A percentile compares a stretch with the other conserved stretches of the same genome.
Conservation (phyloP, 768 basidiomycete species). For the Dacryopinax spathularia region DNA sequence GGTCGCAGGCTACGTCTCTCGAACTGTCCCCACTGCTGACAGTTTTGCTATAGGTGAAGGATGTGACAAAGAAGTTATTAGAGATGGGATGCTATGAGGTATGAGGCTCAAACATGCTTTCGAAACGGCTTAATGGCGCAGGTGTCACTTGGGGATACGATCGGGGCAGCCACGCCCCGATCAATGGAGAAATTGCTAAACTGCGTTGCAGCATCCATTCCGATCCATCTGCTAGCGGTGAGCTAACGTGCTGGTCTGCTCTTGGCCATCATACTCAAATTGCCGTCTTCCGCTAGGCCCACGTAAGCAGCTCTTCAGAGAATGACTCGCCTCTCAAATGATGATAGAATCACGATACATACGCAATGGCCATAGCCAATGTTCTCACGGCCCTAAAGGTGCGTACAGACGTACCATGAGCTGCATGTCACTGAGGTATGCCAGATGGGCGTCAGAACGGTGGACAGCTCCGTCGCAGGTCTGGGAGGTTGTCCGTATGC, state of each 20-base stretch:
- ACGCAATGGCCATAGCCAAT: constrained; percentile 46
- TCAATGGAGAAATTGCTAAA: constrained; percentile 55
- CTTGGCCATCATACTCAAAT: neutral
- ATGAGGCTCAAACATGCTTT: constrained; percentile 24
- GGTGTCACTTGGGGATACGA: constrained; percentile 64
- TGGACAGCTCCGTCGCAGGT: constrained; percentile 60
- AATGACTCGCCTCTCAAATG: neutral
- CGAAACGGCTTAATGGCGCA: neutral
- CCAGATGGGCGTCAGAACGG: constrained; percentile 59
- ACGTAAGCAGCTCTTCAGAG: constrained; percentile 29
- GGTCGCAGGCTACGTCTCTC: neutral
- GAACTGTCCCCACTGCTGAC: neutral
- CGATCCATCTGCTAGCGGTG: constrained; percentile 57
- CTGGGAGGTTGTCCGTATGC: constrained; percentile 94
- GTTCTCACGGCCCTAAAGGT: constrained; percentile 16
- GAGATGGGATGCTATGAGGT: constrained; percentile 94
- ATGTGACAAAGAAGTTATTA: constrained; percentile 52
- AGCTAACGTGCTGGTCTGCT: constrained; percentile 15
- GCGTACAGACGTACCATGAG: constrained; percentile 8
- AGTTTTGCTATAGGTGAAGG: constrained; percentile 32
- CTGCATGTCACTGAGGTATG: constrained; percentile 22
- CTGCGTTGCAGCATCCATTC: constrained; percentile 47
- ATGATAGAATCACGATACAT: constrained; percentile 75
- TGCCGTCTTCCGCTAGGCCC: constrained; percentile 29
- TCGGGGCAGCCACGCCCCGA: constrained; percentile 67